phyloP scores from a whole-genome alignment of 192 early-diverging fungal genomes.

The Coemansia sp. region DNA sequence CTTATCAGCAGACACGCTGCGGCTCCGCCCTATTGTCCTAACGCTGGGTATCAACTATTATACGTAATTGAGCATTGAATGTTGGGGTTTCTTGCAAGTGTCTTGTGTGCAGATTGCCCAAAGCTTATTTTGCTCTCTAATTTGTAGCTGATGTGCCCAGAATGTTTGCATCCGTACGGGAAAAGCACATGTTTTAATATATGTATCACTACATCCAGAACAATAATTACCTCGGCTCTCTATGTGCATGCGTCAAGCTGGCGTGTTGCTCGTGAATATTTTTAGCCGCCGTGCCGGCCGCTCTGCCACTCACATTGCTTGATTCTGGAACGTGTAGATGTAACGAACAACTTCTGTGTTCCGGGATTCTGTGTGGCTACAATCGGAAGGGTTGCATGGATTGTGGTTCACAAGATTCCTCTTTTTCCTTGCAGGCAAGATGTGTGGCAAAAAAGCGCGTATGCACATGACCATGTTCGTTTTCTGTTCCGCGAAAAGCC shows the following conservation, averaged over 20 bases:
- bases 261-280: neutral
- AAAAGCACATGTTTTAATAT: slow-evolving; percentile 5
- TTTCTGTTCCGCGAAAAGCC: neutral
- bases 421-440: neutral
- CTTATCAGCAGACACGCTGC: neutral
- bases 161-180: neutral
- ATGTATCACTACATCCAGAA: neutral
- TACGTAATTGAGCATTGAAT: neutral
- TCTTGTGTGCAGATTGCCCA: neutral
- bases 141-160: no score
- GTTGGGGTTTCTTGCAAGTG: neutral
- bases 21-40: neutral
- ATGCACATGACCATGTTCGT: neutral
- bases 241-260: neutral
- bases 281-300: neutral
- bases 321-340: neutral
- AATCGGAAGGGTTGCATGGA: neutral
- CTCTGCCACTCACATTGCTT: neutral
- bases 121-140: neutral
- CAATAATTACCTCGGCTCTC: slow-evolving; percentile 1
- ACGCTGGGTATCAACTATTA: neutral
- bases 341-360: neutral
- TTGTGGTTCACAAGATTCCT: neutral
- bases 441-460: neutral
- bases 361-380: neutral